phyloP scores from a whole-genome alignment of 148 eudicot species.

The Chenopodium formosanum region DNA sequence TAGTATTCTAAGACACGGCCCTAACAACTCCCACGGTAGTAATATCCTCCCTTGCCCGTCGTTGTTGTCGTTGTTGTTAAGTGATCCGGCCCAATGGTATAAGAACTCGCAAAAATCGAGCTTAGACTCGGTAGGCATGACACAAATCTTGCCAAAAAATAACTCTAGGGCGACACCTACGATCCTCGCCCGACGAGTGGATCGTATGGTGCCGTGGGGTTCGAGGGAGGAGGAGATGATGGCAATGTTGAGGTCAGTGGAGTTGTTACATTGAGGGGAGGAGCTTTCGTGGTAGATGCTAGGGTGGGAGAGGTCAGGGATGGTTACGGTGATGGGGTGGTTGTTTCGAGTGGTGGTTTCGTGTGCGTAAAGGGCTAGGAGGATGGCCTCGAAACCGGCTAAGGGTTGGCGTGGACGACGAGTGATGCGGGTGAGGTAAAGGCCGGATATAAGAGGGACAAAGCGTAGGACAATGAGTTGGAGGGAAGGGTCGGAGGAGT shows the following conservation, averaged over 20 bases:
- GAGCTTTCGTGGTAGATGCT: slow-evolving; percentile 77
- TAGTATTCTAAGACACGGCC: slow-evolving; percentile 64
- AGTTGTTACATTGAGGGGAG: slow-evolving; percentile 22
- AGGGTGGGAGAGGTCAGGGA: slow-evolving; percentile 72
- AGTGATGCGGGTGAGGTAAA: slow-evolving; percentile 63
- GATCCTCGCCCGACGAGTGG: slow-evolving; percentile 70
- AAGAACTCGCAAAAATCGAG: slow-evolving; percentile 70
- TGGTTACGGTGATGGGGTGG: slow-evolving; percentile 51
- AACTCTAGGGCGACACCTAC: slow-evolving; percentile 84
- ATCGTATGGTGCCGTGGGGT: slow-evolving; percentile 75
- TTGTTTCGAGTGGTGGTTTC: slow-evolving; percentile 56
- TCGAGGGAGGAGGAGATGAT: slow-evolving; percentile 65
- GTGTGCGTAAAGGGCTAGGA: slow-evolving; percentile 71
- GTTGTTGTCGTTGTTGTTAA: background rate
- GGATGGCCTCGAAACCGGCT: slow-evolving; percentile 87
- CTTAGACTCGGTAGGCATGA: slow-evolving; percentile 62
- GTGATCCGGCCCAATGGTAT: slow-evolving; percentile 46
- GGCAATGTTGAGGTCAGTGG: slow-evolving; percentile 60
- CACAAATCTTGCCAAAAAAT: slow-evolving; percentile 52
- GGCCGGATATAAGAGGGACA: slow-evolving; percentile 65
- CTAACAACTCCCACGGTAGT: slow-evolving; percentile 82
- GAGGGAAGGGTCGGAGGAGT: slow-evolving; percentile 57
- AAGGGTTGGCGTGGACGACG: slow-evolving; percentile 44
- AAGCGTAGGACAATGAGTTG: slow-evolving; percentile 76
- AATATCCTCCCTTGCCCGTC: slow-evolving; percentile 49